Base-by-base conservation (phyloP, 192 early-diverging fungal species). In the Lunasporangiospora selenospora region DNA sequence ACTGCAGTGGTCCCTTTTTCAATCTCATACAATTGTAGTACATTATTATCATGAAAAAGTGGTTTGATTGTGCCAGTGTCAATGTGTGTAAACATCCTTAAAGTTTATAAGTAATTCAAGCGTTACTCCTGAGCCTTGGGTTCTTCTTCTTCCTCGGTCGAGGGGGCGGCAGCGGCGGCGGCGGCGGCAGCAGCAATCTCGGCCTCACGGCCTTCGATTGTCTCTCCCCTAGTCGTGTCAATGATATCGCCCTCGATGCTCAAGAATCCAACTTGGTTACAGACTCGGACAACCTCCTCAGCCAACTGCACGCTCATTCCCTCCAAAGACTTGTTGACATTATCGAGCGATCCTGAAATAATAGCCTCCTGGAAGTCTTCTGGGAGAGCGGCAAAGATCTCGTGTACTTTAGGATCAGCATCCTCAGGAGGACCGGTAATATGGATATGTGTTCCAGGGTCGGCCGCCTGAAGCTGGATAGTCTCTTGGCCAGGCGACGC, bases 291-390 rank as follows among this genome's bases (percentile, higher is more conserved):
- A n/a, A 94, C 69, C 46, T 82, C 77, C 77, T 96, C 92, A 6
- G 90, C 93, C 58, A 93, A 85, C 21, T 88, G 78, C 0, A 88
- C 84, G 4, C 76, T 56, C 50, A 92, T 84, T 6, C 77, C 84
- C 26, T 85, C 88, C 31, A 98, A 75, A 27, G 85, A 89, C 32
- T 83, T 88, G 75, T 98, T 96, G 38, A 98, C 90, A 33, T 88
- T 88, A 8, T 91, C 92, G 11, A 96, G 75, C 23, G 93, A 91
- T 23, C 86, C 89, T 2, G 87, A 82, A 36, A 88, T 65, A 6
- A 98, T 70, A 4, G 95, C 95, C 10, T 81, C 78, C 75, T 88
- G 88, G 65, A 95, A 91, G 30, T 85, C 60, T 0, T 76, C 76
- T 4, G 94, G 92, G 2, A 98, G 73, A 7, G 77, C 76, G 10